Conservation (phyloP, 768 basidiomycete species). For the Boletus pseudo-olivaceus region DNA sequence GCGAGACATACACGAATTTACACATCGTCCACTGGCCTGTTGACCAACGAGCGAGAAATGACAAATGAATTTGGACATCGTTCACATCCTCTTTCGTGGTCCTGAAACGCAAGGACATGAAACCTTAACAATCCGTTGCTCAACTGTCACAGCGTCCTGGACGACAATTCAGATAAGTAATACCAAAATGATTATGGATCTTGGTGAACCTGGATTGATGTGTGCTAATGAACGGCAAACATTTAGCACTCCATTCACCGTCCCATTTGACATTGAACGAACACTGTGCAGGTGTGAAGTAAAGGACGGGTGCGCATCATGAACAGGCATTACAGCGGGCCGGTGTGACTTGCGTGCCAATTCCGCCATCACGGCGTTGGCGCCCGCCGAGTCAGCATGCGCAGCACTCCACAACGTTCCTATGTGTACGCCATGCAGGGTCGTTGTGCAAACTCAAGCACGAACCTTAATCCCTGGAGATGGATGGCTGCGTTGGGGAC, state of each 20-base stretch:
- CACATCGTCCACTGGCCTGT: neutral
- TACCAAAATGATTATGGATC: neutral
- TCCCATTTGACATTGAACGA: neutral
- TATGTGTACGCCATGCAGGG: neutral
- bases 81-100: neutral
- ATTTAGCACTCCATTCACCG: neutral
- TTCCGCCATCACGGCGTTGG: neutral
- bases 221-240: neutral
- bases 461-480: neutral
- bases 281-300: neutral
- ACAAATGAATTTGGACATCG: neutral
- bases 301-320: neutral
- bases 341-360: neutral
- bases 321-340: neutral
- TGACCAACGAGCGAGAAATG: neutral
- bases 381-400: neutral
- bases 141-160: neutral
- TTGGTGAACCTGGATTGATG: neutral
- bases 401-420: neutral
- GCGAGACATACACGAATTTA: neutral
- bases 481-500: neutral
- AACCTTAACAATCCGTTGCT: constrained; percentile 3
- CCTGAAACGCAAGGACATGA: constrained; percentile 2
- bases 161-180: neutral
- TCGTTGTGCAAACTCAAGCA: neutral